Evolutionary conservation across 306 rosid genomes (phyloP).

Genomic region (Vicia villosa): DNA sequence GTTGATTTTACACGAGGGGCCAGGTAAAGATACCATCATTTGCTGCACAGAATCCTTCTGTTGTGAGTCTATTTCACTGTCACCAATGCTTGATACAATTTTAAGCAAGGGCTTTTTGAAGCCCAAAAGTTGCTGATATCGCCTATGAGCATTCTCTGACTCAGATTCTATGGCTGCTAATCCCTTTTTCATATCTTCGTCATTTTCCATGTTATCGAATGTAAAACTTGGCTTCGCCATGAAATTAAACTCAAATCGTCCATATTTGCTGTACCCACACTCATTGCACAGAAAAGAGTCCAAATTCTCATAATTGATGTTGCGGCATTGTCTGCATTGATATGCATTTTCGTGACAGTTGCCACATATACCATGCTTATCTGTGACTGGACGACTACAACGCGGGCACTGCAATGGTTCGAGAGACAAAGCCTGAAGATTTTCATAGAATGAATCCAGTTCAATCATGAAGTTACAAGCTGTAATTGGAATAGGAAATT

Average conservation of each 20-base stretch:
- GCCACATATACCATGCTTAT: constrained; percentile 87
- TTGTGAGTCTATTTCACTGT: constrained; percentile 93
- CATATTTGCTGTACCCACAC: constrained; percentile 98
- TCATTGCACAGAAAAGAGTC: constrained; percentile 98
- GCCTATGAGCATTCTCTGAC: constrained; percentile 98
- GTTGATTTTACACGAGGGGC: constrained; percentile 92
- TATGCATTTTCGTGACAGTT: constrained; percentile 99
- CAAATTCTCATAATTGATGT: constrained; percentile 94
- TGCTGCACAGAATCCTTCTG: constrained; percentile 98
- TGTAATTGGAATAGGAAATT: constrained; percentile 98
- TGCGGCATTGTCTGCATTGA: constrained; percentile 99
- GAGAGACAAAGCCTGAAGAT: constrained; percentile 97
- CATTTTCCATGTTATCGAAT: constrained; percentile 98
- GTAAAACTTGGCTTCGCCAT: constrained; percentile 97
- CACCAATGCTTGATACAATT: constrained; percentile 97
- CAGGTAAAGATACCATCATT: constrained; percentile 98
- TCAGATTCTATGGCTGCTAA: constrained; percentile 96
- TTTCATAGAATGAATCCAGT: constrained; percentile 95
- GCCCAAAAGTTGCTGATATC: constrained; percentile 97
- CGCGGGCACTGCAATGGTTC: constrained; percentile 99
- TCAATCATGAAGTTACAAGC: constrained; percentile 99
- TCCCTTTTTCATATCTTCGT: constrained; percentile 98
- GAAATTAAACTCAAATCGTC: constrained; percentile 97
- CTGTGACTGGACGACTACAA: constrained; percentile 98
- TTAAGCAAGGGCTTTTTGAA: constrained; percentile 96